A percentile compares a stretch with the other conserved stretches of the same genome.
Evolutionary conservation across 78 protist species (phyloP).

Genomic region (Salpingoeca rosetta): DNA sequence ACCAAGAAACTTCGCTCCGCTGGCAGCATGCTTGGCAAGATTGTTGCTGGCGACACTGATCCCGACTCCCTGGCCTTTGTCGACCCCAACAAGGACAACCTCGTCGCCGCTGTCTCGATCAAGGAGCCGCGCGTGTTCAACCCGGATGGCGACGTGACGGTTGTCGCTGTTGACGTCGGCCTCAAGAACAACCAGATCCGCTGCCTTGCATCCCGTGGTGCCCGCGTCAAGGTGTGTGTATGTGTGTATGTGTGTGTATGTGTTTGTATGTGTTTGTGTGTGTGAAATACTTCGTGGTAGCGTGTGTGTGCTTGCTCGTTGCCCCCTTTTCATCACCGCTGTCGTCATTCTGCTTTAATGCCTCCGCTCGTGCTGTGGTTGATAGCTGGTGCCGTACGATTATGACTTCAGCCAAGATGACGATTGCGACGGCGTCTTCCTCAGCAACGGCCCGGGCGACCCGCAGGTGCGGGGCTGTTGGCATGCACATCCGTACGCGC

Average conservation of each 20-base stretch:
- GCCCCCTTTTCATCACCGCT: too few species aligned
- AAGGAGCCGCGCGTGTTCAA: background rate
- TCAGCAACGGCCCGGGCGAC: constrained; percentile 93
- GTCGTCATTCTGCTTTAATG: too few species aligned
- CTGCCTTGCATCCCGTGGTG: constrained; percentile 70
- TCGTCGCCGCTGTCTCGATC: constrained; percentile 54
- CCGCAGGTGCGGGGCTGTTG: too few species aligned
- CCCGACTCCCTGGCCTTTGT: background rate
- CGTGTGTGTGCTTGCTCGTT: too few species aligned
- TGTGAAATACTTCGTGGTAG: too few species aligned
- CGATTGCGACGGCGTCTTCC: constrained; percentile 80
- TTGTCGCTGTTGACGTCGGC: constrained; percentile 86
- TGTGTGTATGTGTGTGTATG: too few species aligned
- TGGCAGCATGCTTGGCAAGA: constrained; percentile 85
- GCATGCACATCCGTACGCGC: too few species aligned
- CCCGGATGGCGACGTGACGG: background rate
- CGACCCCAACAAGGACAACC: constrained; percentile 54
- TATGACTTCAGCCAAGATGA: constrained; percentile 55
- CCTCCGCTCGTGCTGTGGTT: too few species aligned
- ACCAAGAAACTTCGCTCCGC: constrained; percentile 73
- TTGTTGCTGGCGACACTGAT: constrained; percentile 14
- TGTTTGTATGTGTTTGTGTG: too few species aligned
- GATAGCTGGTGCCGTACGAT: constrained; percentile 94
- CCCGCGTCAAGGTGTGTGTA: constrained; percentile 65
- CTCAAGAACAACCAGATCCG: constrained; percentile 75